Evolutionary conservation across 2,329 filamentous ascomycete genomes (phyloP), one percentile per base, ranked within the genome.

Genomic region (Coniochaeta ligniaria): DNA sequence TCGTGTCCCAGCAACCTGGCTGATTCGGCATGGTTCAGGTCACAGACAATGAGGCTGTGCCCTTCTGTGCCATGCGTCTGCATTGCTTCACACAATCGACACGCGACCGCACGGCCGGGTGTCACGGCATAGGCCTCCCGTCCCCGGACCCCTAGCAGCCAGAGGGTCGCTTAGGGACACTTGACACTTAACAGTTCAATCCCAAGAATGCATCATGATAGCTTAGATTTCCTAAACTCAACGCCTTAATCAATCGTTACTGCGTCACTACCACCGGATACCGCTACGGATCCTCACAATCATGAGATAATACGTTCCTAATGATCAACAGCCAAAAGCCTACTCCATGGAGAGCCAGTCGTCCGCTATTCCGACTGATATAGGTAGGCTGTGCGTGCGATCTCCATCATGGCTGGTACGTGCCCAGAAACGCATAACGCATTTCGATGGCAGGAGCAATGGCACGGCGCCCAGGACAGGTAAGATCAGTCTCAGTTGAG

Each of bases 401-500:
- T 52, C 47, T 52, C 5, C 47, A 14, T 31, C 16, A 52, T 52
- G 47, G 26, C 22, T 52, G 47, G 47, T 52, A 31, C 47, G 47
- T 52, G 47, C 47, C 47, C 47, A 52, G 47, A 52, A 52, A 52
- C 47, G 47, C 47, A 52, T 52, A 52, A 52, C 14, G 47, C 47
- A 52, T 52, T 26, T 52, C 2, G 24, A 31, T 31, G 47, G 16
- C 22, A 52, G 22, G 47, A 52, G 47, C 47, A 12, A 52, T 12
- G 20, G 43, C 43, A 47, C 43, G 22, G 22, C 43, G 22, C 24
- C 47, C 47, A 26, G n/a, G 47, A 52, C 47, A 9, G 47, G 47
- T 52, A 52, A 14, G 22, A 52, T 52, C 22, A 52, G 22, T 31
- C 26, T 52, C 22, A 47, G 43, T 26, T 47, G 20, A 22, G 5